phyloP scores from a whole-genome alignment of 352 stramenopile species.

The Phytophthora pistaciae region DNA sequence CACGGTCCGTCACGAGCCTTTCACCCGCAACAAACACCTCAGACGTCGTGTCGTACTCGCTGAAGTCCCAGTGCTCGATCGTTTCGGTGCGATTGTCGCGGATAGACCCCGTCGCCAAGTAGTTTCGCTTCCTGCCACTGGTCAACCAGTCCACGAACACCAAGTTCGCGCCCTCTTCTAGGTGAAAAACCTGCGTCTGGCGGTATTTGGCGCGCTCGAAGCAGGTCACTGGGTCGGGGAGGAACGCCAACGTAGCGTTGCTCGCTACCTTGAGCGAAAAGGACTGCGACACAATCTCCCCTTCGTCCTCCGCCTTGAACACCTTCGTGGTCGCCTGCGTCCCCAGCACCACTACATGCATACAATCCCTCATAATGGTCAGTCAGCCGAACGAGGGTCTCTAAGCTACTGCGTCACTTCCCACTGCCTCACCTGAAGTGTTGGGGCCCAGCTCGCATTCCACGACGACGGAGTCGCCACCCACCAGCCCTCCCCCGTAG shows the following conservation, averaged over 20 bases:
- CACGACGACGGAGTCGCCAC: constrained; percentile 75
- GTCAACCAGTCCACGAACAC: constrained; percentile 90
- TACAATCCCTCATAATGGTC: constrained; percentile 3
- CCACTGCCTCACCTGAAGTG: constrained; percentile 53
- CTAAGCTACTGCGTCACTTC: neutral
- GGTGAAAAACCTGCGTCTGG: constrained; percentile 70
- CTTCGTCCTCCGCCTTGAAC: constrained; percentile 71
- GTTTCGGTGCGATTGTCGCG: constrained; percentile 70
- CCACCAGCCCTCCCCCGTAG: constrained; percentile 85
- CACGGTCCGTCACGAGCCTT: constrained; percentile 71
- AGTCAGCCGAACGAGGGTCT: neutral
- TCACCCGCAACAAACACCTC: constrained; percentile 67
- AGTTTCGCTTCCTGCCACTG: constrained; percentile 86
- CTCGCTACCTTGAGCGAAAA: constrained; percentile 59
- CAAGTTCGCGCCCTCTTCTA: constrained; percentile 59
- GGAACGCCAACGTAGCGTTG: constrained; percentile 72
- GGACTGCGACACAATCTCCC: constrained; percentile 59
- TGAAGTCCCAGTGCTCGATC: constrained; percentile 84
- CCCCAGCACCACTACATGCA: constrained; percentile 63
- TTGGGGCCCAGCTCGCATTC: constrained; percentile 53
- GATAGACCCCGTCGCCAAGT: constrained; percentile 65
- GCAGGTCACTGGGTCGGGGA: constrained; percentile 86
- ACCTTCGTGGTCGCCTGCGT: constrained; percentile 91
- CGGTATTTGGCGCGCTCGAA: constrained; percentile 77
- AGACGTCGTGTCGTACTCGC: constrained; percentile 72